These are phyloP conservation scores for Dryas drummondii DNA, from an alignment of 306 rosid genomes.

Conservation along the genomic window DNA sequence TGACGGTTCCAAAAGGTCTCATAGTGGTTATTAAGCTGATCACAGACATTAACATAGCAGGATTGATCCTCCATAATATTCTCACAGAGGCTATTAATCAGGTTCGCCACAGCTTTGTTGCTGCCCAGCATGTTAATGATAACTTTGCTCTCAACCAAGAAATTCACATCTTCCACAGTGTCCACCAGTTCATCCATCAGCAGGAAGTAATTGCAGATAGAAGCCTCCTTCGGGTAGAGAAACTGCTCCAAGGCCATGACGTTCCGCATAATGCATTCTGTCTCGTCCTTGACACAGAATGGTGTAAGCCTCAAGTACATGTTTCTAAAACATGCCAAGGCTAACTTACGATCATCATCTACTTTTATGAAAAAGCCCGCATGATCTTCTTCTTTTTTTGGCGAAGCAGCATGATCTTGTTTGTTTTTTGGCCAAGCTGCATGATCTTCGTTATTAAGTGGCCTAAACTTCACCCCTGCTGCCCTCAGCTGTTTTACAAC, in stretches of 20 bases:
- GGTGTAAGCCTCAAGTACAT: neutral
- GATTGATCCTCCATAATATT: constrained; percentile 33
- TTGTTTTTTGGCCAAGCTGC: no score
- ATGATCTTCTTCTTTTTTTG: no score
- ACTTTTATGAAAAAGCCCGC: neutral
- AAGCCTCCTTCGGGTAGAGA: constrained; percentile 35
- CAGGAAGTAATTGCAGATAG: constrained; percentile 44
- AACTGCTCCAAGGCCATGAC: constrained; percentile 61
- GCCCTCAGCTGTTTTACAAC: constrained; percentile 8
- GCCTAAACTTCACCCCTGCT: neutral
- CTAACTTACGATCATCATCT: neutral
- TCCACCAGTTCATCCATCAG: constrained; percentile 45
- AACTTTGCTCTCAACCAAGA: constrained; percentile 46
- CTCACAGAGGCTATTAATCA: constrained; percentile 40
- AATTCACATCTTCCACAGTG: constrained; percentile 46
- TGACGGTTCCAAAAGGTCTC: constrained; percentile 40
- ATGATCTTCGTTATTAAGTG: no score
- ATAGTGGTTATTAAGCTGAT: constrained; percentile 36
- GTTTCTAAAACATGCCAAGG: no score
- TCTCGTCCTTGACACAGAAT: constrained; percentile 3
- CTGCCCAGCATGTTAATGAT: constrained; percentile 48
- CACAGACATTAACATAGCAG: constrained; percentile 20
- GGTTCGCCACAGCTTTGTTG: constrained; percentile 38
- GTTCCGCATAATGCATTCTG: constrained; percentile 32
- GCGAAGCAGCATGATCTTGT: no score